phyloP scores from a whole-genome alignment of 345 rosid species.

The Eucalyptus marginata region DNA sequence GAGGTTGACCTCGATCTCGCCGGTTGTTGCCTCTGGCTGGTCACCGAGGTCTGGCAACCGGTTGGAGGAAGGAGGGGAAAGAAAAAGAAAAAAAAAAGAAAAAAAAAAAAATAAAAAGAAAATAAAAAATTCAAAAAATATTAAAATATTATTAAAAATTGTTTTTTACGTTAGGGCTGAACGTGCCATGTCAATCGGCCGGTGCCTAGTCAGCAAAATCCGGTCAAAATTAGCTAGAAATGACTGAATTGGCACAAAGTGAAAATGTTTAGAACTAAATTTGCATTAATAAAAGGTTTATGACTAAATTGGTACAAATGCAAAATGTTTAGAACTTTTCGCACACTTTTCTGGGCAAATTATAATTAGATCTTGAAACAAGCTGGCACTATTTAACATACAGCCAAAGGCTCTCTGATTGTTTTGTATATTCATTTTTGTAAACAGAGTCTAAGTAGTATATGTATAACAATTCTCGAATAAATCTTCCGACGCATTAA shows the following conservation, averaged over 20 bases:
- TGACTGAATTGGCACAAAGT: no score
- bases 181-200: fast-evolving
- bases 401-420: neutral
- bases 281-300: no score
- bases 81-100: no score
- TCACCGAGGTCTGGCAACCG: fast-evolving
- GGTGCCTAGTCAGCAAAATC: no score
- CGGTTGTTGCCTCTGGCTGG: fast-evolving
- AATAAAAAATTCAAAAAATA: no score
- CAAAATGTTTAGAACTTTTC: no score
- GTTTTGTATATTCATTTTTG: neutral
- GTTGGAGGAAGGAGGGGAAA: no score
- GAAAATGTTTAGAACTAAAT: no score
- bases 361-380: neutral
- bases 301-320: no score
- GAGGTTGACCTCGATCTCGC: no score
- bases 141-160: no score
- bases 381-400: neutral
- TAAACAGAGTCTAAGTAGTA: neutral
- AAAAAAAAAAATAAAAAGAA: no score
- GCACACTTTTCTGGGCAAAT: neutral
- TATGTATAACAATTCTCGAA: neutral
- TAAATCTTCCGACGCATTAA: neutral
- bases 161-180: fast-evolving
- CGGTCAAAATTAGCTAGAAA: fast-evolving